A percentile compares a stretch with the other conserved stretches of the same genome.
phyloP scores from a whole-genome alignment of 73 alveolate species.

The Stentor roeselii region DNA sequence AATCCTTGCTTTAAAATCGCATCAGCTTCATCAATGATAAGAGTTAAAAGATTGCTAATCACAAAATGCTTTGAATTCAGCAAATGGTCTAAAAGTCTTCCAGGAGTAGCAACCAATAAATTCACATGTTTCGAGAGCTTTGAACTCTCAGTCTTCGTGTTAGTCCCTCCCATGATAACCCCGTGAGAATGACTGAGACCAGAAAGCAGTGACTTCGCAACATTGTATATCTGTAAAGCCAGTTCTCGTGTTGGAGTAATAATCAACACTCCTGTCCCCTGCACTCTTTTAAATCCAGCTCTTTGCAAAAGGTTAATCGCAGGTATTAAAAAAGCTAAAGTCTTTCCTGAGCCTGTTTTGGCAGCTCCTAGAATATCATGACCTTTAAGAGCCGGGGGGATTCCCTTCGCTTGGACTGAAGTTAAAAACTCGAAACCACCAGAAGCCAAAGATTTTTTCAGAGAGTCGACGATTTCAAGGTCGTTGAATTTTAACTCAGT shows the following conservation, averaged over 20 bases:
- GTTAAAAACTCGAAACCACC: conserved; percentile 81
- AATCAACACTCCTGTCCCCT: conserved; percentile 92
- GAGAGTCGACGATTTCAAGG: conserved; percentile 62
- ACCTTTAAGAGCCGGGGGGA: conserved; percentile 85
- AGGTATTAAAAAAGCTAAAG: conserved; percentile 97
- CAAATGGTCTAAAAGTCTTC: conserved; percentile 96
- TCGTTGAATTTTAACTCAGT: conserved; percentile 64
- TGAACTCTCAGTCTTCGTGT: conserved; percentile 92
- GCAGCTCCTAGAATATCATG: conserved; percentile 98
- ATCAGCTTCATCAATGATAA: conserved; percentile 99
- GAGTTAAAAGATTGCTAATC: conserved; percentile 89
- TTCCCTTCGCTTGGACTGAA: conserved; percentile 82
- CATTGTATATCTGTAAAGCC: conserved; percentile 96
- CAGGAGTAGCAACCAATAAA: conserved; percentile 98
- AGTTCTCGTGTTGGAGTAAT: conserved; percentile 99
- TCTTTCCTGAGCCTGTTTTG: conserved; percentile 99
- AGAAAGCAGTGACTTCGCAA: conserved; percentile 76
- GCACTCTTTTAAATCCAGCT: conserved; percentile 73
- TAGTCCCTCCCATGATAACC: conserved; percentile 95
- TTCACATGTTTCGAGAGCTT: conserved; percentile 96
- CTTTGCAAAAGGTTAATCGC: conserved; percentile 89
- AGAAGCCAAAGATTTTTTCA: conserved; percentile 68
- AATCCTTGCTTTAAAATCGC: conserved; percentile 95
- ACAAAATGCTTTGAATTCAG: conserved; percentile 95
- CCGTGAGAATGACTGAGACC: conserved; percentile 79